phyloP scores from a whole-genome alignment of 345 rosid species.

The Heritiera littoralis region DNA sequence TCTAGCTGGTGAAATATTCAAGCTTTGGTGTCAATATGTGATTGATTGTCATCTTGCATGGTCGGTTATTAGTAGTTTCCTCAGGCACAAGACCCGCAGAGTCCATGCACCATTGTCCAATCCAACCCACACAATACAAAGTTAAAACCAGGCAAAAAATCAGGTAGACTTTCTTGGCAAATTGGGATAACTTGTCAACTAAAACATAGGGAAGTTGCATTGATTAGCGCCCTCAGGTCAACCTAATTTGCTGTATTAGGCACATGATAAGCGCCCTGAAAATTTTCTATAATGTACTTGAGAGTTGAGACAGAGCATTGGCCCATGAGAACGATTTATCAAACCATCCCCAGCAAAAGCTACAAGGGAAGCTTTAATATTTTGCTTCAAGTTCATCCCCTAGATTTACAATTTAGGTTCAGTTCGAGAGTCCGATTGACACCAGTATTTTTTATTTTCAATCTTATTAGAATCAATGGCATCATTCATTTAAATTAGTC shows the following conservation, averaged over 20 bases:
- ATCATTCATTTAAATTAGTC: too few species aligned
- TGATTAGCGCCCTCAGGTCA: slow-evolving; percentile 1
- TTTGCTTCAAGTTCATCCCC: background rate
- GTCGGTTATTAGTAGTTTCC: slow-evolving; percentile 5
- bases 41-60: background rate
- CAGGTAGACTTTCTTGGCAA: slow-evolving; percentile 13
- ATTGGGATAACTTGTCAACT: background rate
- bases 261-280: slow-evolving; percentile 13
- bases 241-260: background rate
- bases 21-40: background rate
- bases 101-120: slow-evolving; percentile 4
- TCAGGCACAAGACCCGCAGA: slow-evolving; percentile 16
- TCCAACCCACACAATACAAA: background rate
- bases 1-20: background rate
- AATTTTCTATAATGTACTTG: background rate
- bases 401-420: background rate
- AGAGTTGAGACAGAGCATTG: background rate
- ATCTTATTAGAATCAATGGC: too few species aligned
- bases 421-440: too few species aligned
- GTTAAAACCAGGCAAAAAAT: background rate
- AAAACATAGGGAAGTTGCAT: slow-evolving; percentile 2
- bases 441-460: too few species aligned
- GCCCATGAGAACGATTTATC: background rate
- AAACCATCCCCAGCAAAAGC: background rate
- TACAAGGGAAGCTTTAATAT: background rate